Conservation (phyloP, 1,139 yeast species). For the Magnusiomyces magnusii region DNA sequence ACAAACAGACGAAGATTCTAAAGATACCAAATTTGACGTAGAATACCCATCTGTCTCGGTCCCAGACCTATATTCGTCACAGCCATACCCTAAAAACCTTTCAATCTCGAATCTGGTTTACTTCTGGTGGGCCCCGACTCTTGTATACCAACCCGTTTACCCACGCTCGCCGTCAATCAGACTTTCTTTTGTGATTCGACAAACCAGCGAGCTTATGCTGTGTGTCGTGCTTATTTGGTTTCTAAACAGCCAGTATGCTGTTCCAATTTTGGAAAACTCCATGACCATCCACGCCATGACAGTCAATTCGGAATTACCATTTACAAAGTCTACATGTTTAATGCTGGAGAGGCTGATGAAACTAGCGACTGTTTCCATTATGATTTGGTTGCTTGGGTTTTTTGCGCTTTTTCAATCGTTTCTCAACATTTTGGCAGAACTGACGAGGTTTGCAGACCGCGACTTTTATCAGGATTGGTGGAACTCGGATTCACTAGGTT, state of each 20-base stretch:
- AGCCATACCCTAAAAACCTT: constrained; percentile 38
- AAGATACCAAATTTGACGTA: background rate
- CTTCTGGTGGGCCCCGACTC: constrained; percentile 42
- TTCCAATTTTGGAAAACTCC: constrained; percentile 37
- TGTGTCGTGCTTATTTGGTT: constrained; percentile 33
- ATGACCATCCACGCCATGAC: constrained; percentile 16
- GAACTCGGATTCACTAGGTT: constrained; percentile 61
- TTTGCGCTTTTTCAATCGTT: constrained; percentile 39
- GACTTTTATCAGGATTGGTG: constrained; percentile 72
- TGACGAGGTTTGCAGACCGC: constrained; percentile 55
- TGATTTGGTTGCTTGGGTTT: constrained; percentile 39
- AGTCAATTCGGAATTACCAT: constrained; percentile 14
- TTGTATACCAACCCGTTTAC: constrained; percentile 42
- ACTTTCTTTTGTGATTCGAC: constrained; percentile 30
- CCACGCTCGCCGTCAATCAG: constrained; percentile 34
- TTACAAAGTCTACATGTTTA: constrained; percentile 17
- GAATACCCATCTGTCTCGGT: constrained; percentile 15
- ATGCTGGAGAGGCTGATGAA: constrained; percentile 36
- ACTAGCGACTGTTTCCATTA: constrained; percentile 37
- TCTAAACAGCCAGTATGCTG: constrained; percentile 37
- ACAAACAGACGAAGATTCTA: background rate
- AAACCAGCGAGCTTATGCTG: constrained; percentile 33
- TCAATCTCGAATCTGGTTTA: constrained; percentile 33
- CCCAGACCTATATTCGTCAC: constrained; percentile 32
- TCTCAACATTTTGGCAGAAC: constrained; percentile 53